A percentile compares a stretch with the other conserved stretches of the same genome.
Conservation (phyloP, 2,329 filamentous ascomycete species). For the Diaporthe eres region DNA sequence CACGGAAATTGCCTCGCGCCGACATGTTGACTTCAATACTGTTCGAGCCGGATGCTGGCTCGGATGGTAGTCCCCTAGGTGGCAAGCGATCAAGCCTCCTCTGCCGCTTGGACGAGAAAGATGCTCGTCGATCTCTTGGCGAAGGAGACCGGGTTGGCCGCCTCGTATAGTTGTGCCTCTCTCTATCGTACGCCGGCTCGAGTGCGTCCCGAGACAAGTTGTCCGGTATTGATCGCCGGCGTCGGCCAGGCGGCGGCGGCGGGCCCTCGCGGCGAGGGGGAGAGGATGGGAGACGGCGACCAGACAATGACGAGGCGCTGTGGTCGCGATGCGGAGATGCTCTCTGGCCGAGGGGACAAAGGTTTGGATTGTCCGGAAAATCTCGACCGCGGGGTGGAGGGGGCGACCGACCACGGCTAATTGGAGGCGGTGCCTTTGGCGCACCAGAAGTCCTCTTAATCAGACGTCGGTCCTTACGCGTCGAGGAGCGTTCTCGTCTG, state of each 20-base stretch:
- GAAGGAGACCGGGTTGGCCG: conserved; percentile 34
- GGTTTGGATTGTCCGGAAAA: conserved; percentile 42
- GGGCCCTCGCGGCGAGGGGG: conserved; percentile 33
- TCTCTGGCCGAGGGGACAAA: conserved; percentile 41
- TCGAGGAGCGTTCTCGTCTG: conserved; percentile 46
- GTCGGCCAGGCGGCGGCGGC: conserved; percentile 34
- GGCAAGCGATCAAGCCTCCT: conserved; percentile 47
- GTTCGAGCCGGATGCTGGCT: conserved; percentile 61
- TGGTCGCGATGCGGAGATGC: conserved; percentile 44
- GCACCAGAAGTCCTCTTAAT: conserved; percentile 45
- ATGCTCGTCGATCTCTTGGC: conserved; percentile 31
- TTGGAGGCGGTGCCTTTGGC: conserved; percentile 41
- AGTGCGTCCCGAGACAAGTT: conserved; percentile 43
- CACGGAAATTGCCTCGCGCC: conserved; percentile 59
- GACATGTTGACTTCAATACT: conserved; percentile 67
- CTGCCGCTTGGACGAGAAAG: conserved; percentile 48
- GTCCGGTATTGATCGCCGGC: conserved; percentile 46
- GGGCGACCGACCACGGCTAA: conserved; percentile 47
- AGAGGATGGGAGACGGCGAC: conserved; percentile 43
- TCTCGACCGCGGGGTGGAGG: conserved; percentile 44
- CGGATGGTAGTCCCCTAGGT: conserved; percentile 46
- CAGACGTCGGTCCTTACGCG: conserved; percentile 45
- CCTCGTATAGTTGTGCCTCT: conserved; percentile 31
- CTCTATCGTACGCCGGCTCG: conserved; percentile 40
- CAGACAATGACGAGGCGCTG: conserved; percentile 45